A percentile compares a stretch with the other conserved stretches of the same genome.
These are phyloP conservation scores for Phragmites australis DNA, from an alignment of 176 grass and related monocot genomes.

Conservation along the genomic window DNA sequence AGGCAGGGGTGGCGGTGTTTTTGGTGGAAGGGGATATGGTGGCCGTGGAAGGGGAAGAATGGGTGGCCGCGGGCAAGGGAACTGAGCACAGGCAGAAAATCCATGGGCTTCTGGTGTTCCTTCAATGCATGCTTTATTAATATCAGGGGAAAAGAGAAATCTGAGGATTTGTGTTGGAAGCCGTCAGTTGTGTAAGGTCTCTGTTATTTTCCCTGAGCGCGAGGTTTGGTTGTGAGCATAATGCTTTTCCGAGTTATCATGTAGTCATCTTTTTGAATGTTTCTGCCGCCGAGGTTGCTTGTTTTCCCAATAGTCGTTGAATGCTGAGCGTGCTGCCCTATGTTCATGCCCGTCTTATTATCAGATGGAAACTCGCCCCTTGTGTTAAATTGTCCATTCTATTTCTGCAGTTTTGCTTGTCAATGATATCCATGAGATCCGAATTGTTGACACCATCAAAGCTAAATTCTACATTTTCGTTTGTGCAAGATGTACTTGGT, in stretches of 20 bases:
- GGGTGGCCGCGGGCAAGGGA: slow-evolving; percentile 45
- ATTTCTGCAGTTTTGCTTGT: slow-evolving; percentile 39
- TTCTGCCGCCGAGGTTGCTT: slow-evolving; percentile 44
- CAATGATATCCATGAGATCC: background rate
- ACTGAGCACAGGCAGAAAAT: slow-evolving; percentile 24
- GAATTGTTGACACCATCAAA: background rate
- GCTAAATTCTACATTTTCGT: background rate
- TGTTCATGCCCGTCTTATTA: slow-evolving; percentile 54
- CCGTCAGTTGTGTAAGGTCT: slow-evolving; percentile 34
- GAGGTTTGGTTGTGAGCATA: slow-evolving; percentile 56
- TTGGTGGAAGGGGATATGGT: slow-evolving; percentile 50
- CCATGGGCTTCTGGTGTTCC: slow-evolving; percentile 41
- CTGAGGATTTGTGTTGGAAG: slow-evolving; percentile 50
- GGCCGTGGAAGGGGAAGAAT: slow-evolving; percentile 60
- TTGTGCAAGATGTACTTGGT: background rate
- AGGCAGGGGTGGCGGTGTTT: slow-evolving; percentile 43
- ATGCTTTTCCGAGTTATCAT: slow-evolving; percentile 49
- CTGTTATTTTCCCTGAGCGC: slow-evolving; percentile 42
- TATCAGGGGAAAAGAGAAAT: slow-evolving; percentile 47
- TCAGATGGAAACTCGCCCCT: slow-evolving; percentile 28
- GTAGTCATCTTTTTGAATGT: slow-evolving; percentile 46
- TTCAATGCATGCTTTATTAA: slow-evolving; percentile 55
- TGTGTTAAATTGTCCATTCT: slow-evolving; percentile 49
- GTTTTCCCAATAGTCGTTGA: slow-evolving; percentile 54
- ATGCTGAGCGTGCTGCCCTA: slow-evolving; percentile 60